Base-by-base conservation (phyloP, 805 yeast species). In the Grigorovia humatica region DNA sequence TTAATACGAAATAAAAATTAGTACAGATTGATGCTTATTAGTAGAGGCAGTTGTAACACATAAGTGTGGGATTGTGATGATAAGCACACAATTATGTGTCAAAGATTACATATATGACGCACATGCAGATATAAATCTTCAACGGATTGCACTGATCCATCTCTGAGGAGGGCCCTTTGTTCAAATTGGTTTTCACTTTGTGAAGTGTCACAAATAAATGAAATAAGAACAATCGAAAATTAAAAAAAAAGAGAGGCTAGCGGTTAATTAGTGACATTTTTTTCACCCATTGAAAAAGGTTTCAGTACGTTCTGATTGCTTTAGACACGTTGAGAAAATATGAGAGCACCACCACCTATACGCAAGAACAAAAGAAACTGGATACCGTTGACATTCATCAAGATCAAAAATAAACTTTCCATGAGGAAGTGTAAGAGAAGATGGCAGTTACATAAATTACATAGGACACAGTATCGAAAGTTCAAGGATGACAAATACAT, bases 301-400 rank as follows among this genome's bases (percentile, higher is more conserved):
- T 11, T 32, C 38, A 32, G 38, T 32, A 32, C 2, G 8, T 32
- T 32, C n/a, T n/a, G n/a, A n/a, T n/a, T n/a, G n/a, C n/a, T n/a
- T n/a, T n/a, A n/a, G n/a, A n/a, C n/a, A n/a, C n/a, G n/a, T n/a
- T 11, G 38, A 11, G 15, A 4, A 43, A 51, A n/a, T 4, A 66
- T 66, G 70, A 63, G 68, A 52, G 68, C 67, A 8, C 65, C 66
- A 38, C 70, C 70, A 7, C 57, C 58, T 7, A 64, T 66, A 11
- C 57, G 69, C 47, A 60, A 53, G 44, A 62, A 68, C 1, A 63
- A 50, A 42, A 52, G 60, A 7, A 54, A 60, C 42, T 46, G 46
- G 35, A 15, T 61, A 2, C 59, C 62, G 13, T 50, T 55, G 12
- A 54, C 45, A 38, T 44, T 52, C 5, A 46, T 57, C 9, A 56